Evolutionary conservation across 2,329 filamentous ascomycete genomes (phyloP).

Genomic region (Claviceps pazoutovae): DNA sequence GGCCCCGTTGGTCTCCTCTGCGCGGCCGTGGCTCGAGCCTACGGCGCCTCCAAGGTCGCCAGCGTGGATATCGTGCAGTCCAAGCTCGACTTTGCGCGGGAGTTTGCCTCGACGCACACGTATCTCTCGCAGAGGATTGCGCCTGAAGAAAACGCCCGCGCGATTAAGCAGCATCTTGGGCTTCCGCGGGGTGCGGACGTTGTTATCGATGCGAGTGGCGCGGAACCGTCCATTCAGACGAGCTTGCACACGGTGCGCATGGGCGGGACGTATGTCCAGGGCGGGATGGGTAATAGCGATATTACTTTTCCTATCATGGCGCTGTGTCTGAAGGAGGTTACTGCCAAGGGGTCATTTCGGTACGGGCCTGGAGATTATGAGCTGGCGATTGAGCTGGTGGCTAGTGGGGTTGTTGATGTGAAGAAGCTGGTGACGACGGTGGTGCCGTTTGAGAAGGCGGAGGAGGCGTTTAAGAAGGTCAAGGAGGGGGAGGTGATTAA

Average conservation of each 20-base stretch:
- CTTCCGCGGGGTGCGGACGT: conserved; percentile 58
- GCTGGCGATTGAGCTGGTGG: conserved; percentile 65
- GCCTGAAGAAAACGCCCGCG: conserved; percentile 60
- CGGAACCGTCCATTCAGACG: conserved; percentile 64
- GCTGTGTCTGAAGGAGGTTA: conserved; percentile 80
- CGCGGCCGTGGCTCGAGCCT: conserved; percentile 70
- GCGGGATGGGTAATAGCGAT: conserved; percentile 78
- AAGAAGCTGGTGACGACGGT: conserved; percentile 69
- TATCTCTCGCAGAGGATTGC: conserved; percentile 49
- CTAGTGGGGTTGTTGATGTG: conserved; percentile 58
- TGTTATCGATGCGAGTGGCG: conserved; percentile 69
- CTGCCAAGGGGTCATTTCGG: conserved; percentile 73
- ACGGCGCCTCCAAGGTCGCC: conserved; percentile 76
- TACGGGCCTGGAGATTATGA: conserved; percentile 83
- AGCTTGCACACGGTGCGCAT: conserved; percentile 55
- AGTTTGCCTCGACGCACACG: conserved; percentile 58
- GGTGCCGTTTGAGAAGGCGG: conserved; percentile 69
- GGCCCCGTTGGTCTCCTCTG: conserved; percentile 81
- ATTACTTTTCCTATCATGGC: conserved; percentile 89
- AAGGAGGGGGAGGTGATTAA: conserved; percentile 70
- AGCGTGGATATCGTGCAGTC: conserved; percentile 73
- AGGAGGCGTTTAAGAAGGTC: conserved; percentile 76
- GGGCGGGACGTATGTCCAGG: conserved; percentile 71
- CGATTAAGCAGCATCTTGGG: conserved; percentile 47
- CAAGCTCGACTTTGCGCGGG: conserved; percentile 64